These are phyloP conservation scores for Lithospermum erythrorhizon DNA, from an alignment of 257 asterid species.

Conservation along the genomic window DNA sequence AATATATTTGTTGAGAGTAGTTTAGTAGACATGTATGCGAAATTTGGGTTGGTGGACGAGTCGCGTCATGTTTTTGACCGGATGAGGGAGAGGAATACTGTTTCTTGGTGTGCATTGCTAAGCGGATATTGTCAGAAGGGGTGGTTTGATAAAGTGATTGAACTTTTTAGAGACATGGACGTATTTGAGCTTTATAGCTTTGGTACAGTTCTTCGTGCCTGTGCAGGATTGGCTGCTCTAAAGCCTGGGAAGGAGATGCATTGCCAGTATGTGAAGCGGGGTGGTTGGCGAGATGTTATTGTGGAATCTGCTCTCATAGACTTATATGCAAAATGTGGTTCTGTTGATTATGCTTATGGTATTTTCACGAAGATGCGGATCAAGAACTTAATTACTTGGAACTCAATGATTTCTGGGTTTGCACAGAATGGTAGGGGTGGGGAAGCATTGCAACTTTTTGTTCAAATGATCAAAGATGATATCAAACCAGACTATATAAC, in stretches of 20 bases:
- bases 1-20: conserved; percentile 54
- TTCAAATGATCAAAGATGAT: conserved; percentile 45
- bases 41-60: conserved; percentile 48
- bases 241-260: conserved; percentile 77
- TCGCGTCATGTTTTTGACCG: conserved; percentile 56
- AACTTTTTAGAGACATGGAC: conserved; percentile 43
- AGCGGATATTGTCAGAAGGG: conserved; percentile 75
- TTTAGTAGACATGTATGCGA: conserved; percentile 73
- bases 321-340: conserved; percentile 83
- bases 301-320: conserved; percentile 90
- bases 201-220: conserved; percentile 72
- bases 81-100: conserved; percentile 56
- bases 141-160: conserved; percentile 42
- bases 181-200: conserved; percentile 55
- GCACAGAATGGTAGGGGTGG: conserved; percentile 82
- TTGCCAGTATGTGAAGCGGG: conserved; percentile 75
- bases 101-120: conserved; percentile 82
- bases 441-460: conserved; percentile 51
- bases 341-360: conserved; percentile 46
- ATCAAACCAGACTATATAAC: conserved; percentile 52
- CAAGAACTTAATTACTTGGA: conserved; percentile 77
- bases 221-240: conserved; percentile 70
- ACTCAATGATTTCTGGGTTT: conserved; percentile 79
- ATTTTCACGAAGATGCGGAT: conserved; percentile 50
- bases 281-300: conserved; percentile 72